phyloP scores from a whole-genome alignment of 208 protist genomes.

The Naegleria lovaniensis region DNA sequence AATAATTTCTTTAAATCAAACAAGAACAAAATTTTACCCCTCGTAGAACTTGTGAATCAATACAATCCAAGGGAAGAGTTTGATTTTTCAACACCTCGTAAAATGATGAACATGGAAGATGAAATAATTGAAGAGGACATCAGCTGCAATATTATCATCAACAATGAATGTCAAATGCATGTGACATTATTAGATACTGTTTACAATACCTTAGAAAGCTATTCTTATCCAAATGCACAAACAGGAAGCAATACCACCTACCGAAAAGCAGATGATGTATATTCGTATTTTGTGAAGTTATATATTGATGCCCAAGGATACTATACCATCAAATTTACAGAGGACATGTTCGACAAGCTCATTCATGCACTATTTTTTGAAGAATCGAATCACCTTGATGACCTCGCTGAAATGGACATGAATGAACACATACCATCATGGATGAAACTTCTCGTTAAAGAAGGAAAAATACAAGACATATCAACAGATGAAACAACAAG shows the following conservation, averaged over 20 bases:
- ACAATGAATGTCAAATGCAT: background rate
- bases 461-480: background rate
- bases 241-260: background rate
- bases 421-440: background rate
- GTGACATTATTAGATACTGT: background rate
- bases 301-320: background rate
- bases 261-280: background rate
- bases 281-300: background rate
- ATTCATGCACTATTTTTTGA: background rate
- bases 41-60: background rate
- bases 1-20: background rate
- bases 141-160: background rate
- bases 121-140: background rate
- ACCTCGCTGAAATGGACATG: background rate
- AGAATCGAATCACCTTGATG: background rate
- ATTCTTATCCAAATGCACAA: background rate
- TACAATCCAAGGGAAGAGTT: background rate
- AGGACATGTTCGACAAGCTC: background rate
- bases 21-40: background rate
- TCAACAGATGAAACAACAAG: background rate
- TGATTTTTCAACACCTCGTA: background rate
- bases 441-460: background rate
- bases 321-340: background rate
- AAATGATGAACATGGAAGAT: background rate
- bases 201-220: background rate